Base-by-base conservation (phyloP, 1,284 basidiomycete genomes). In the Ceratobasidium sp. region DNA sequence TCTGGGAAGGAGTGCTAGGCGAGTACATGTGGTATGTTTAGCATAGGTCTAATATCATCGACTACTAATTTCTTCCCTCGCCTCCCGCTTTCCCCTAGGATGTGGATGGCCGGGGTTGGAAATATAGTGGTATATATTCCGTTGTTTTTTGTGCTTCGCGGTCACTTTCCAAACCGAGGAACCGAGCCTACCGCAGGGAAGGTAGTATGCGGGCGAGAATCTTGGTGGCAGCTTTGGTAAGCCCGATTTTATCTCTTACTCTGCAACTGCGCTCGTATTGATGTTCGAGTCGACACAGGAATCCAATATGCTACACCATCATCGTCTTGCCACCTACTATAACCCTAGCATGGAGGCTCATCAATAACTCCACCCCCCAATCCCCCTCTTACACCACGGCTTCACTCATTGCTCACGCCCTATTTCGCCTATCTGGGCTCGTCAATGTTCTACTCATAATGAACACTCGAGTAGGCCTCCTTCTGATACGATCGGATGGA, bases 21-120 rank as follows among this genome's bases (percentile, higher is more conserved):
- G 55, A 58, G 35, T 58, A 58, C 35, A n/a, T 58, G 8, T 58
- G 55, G 55, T 58, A 35, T 7, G 55, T 38, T 7, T 30, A 5
- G 11, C 35, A 30, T 30, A 7, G 13, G 13, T 5, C 26, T 32
- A 14, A 16, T 38, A 16, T n/a, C 52, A 28, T n/a, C 18, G 55
- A 35, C 35, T 7, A n/a, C 9, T 35, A 41, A 16, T 41, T 18
- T 38, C 6, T 38, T 4, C 35, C 4, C 11, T 5, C 35, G 35
- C 11, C 35, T 38, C 6, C 4, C 35, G n/a, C 32, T 41, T 13
- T 38, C 8, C 8, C 21, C 30, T 8, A 58, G 55, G 55, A 7
- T 58, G 9, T 58, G 55, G 55, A 30, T 41, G 3, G 55, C 35
- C 4, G 55, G 55, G 16, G 2, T 58, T 14, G 55, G 55, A 7